Percentiles rank a stretch among this genome's conserved stretches.
These are phyloP conservation scores for Bassia scoparia DNA, from an alignment of 148 eudicot species.

Conservation along the genomic window DNA sequence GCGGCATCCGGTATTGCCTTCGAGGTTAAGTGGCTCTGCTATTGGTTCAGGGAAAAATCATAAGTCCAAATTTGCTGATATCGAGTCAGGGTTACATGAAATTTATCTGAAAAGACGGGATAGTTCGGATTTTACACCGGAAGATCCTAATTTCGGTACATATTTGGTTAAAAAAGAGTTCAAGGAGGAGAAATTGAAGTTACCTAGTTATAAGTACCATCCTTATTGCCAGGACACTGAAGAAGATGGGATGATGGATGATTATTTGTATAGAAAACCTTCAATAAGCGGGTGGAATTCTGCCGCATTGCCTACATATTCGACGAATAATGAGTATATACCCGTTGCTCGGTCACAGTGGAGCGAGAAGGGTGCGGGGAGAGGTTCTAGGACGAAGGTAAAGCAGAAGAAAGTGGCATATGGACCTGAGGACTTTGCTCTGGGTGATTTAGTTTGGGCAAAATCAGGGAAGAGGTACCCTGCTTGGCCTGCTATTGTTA, in stretches of 20 bases:
- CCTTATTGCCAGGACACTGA: constrained; percentile 44
- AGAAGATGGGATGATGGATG: constrained; percentile 36
- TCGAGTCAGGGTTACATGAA: constrained; percentile 36
- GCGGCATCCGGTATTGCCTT: constrained; percentile 41
- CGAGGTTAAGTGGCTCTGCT: constrained; percentile 41
- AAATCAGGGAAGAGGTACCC: constrained; percentile 66
- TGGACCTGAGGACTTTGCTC: constrained; percentile 46
- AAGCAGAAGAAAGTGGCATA: constrained; percentile 35
- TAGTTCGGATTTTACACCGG: constrained; percentile 21
- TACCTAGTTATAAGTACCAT: constrained; percentile 41
- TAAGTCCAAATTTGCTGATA: constrained; percentile 31
- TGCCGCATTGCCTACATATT: constrained; percentile 24
- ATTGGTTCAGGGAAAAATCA: constrained; percentile 30
- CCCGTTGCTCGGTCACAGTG: constrained; percentile 16
- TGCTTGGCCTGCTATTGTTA: constrained; percentile 70
- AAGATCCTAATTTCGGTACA: constrained; percentile 3
- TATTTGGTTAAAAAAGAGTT: constrained; percentile 35
- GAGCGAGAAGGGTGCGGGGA: constrained; percentile 22
- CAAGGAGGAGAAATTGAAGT: constrained; percentile 30
- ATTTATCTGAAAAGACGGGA: constrained; percentile 43
- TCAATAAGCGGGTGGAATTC: constrained; percentile 25
- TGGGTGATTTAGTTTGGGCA: constrained; percentile 69
- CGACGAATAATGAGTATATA: constrained; percentile 26
- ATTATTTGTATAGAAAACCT: constrained; percentile 25
- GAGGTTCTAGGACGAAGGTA: constrained; percentile 18